These are phyloP conservation scores for Bryum argenteum DNA, from an alignment of 225 moss, liverwort and hornwort genomes.

Conservation along the genomic window DNA sequence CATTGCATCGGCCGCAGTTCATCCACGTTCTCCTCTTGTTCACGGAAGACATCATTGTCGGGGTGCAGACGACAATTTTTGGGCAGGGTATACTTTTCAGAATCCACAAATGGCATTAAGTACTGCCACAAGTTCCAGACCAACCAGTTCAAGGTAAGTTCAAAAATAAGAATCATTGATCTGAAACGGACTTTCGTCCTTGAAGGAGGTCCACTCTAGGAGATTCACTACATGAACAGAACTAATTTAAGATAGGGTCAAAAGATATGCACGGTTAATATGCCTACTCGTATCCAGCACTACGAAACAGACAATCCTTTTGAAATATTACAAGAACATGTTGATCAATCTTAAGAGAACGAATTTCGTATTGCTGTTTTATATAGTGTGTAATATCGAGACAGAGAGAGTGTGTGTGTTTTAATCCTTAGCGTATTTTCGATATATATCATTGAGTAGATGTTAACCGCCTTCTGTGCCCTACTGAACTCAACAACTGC, in stretches of 20 bases:
- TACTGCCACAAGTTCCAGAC: slow-evolving; percentile 66
- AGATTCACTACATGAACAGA: neutral
- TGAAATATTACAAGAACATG: slow-evolving; percentile 1
- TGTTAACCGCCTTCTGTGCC: neutral
- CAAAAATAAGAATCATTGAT: too few species aligned
- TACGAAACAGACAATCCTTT: slow-evolving; percentile 17
- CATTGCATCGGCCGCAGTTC: slow-evolving; percentile 77
- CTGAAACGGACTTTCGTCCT: neutral
- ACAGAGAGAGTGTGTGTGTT: neutral
- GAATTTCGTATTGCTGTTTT: slow-evolving; percentile 5
- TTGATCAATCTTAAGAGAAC: slow-evolving; percentile 1
- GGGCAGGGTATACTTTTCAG: slow-evolving; percentile 72
- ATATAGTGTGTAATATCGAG: neutral
- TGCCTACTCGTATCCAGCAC: slow-evolving; percentile 10
- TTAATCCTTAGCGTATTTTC: neutral
- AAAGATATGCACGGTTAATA: slow-evolving; percentile 1
- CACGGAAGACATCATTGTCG: slow-evolving; percentile 69
- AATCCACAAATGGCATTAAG: slow-evolving; percentile 81
- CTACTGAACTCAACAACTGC: neutral
- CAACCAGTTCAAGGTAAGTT: slow-evolving; percentile 15
- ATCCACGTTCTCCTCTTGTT: slow-evolving; percentile 72
- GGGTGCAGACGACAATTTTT: slow-evolving; percentile 71
- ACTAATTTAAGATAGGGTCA: neutral
- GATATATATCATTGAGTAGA: neutral
- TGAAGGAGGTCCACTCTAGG: neutral